Evolutionary conservation across 208 protist species (phyloP), one percentile per base, ranked within the genome.

Genomic region (Wallacemonas sp.): DNA sequence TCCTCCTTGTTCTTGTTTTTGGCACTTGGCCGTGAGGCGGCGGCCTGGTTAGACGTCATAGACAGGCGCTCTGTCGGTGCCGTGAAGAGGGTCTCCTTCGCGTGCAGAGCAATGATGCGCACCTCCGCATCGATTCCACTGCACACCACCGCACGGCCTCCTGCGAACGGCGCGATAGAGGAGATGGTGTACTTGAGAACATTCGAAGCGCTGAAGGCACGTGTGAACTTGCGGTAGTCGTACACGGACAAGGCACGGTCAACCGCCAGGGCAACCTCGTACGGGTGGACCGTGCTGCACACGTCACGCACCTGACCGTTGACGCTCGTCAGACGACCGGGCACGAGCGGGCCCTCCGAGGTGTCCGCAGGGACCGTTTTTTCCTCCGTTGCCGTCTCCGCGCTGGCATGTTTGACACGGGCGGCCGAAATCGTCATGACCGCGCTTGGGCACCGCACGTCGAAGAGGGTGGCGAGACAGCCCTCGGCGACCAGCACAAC

Each of bases 211-310:
- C 83, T 80, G 34, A 72, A 68, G 27, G 80, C 67, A 26, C 82
- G 72, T 38, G 36, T 89, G 75, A 86, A 95, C 66, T 92, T 95
- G 60, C 88, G 84, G 38, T 86, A 54, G 68, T 95, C 88, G 70
- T 86, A 86, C 14, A 92, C 75, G 65, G 71, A 86, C 15, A 95
- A 33, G 3, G 85, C 77, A 3, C 88, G 84, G 59, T 90, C 88
- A 11, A 90, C 70, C 26, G 73, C 67, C 15, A 78, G 30, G n/a
- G 70, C 84, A 26, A 91, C 75, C 64, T 95, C 84, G 62, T 75
- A 82, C 9, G 82, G 72, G 54, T 80, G 84, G 27, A 41, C 54
- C n/a, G 80, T 86, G 21, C 28, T 62, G 58, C 88, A 90, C 8
- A 82, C 72, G 70, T 88, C 83, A 12, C 70, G 59, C 24, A 92